Evolutionary conservation across 2,329 filamentous ascomycete species (phyloP), one percentile per base, ranked within the genome.

Genomic region (Fusarium torulosum): DNA sequence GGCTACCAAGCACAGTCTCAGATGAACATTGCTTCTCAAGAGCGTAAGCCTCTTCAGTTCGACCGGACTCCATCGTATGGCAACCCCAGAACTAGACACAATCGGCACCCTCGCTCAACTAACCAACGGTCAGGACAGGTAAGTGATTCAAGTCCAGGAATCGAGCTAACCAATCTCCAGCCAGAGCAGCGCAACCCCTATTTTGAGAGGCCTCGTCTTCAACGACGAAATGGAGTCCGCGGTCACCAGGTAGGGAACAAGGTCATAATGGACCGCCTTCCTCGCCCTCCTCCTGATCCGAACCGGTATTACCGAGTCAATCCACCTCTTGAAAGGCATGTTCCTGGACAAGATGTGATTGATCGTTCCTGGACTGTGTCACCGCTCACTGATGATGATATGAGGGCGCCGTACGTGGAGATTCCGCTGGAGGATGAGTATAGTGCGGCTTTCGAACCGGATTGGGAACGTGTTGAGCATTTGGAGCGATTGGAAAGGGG

Each of bases 371-470:
- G 17, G 7, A 42, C 41, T 11, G 59, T 64, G 14, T 63, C 60
- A 4, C 59, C 60, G 17, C 60, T 64, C 8, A 63, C 53, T 10
- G 45, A 46, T 20, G 47, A 44, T 33, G 60, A 64, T 19, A 38
- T 20, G 6, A 45, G 27, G 3, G 60, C 45, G 6, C 60, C 52
- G 0, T 13, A 8, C 25, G 29, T 64, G n/a, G 15, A 20, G 6
- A 40, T 63, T 7, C 52, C 59, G 6, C 1, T 20, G 2, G 14
- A 63, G 13, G 59, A 51, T 14, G 59, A 63, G 29, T 42, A 63
- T 27, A 21, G 21, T 17, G 40, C 33, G 17, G 15, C 10, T 13
- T 15, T 37, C 20, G 13, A 19, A 6, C 11, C 13, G n/a, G 20
- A 25, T 19, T n/a, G 40, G 7, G 19, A 6, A 6, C 20, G 15